Evolutionary conservation across 306 rosid genomes (phyloP).

Genomic region (Cucurbita ficifolia): DNA sequence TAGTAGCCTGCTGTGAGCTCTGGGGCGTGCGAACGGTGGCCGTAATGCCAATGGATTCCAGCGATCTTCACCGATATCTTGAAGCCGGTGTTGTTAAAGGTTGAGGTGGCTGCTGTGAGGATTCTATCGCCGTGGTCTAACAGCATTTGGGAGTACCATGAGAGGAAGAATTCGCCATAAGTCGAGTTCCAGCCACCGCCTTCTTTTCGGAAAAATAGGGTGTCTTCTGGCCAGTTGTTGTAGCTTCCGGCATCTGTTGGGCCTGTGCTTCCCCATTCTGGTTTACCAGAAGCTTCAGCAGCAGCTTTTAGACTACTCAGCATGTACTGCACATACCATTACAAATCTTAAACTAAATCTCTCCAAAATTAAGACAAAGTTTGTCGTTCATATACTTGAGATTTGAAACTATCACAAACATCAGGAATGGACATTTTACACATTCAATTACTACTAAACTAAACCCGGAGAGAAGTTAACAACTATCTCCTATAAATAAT

Average conservation of each 20-base stretch:
- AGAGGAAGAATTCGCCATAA: slow-evolving; percentile 77
- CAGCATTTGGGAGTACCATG: slow-evolving; percentile 85
- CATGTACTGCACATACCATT: slow-evolving; percentile 51
- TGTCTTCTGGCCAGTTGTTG: slow-evolving; percentile 95
- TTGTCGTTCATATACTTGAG: background rate
- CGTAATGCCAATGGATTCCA: slow-evolving; percentile 98
- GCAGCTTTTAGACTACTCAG: slow-evolving; percentile 64
- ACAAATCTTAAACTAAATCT: background rate
- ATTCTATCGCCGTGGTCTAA: slow-evolving; percentile 84
- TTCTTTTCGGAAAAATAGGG: slow-evolving; percentile 64
- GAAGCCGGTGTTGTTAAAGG: slow-evolving; percentile 36
- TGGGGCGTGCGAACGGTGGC: slow-evolving; percentile 88
- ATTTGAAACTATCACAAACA: background rate
- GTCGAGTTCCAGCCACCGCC: slow-evolving; percentile 70
- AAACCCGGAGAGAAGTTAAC: background rate
- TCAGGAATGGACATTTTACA: background rate
- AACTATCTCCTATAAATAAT: background rate
- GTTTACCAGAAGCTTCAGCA: slow-evolving; percentile 58
- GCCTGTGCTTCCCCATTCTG: slow-evolving; percentile 88
- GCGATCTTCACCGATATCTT: slow-evolving; percentile 84
- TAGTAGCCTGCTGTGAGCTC: slow-evolving; percentile 98
- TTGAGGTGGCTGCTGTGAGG: slow-evolving; percentile 48
- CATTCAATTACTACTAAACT: background rate
- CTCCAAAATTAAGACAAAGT: background rate
- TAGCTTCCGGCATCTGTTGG: slow-evolving; percentile 95